phyloP scores from a whole-genome alignment of 2,329 filamentous ascomycete species.

The Nannizziopsis arthrosporioides region DNA sequence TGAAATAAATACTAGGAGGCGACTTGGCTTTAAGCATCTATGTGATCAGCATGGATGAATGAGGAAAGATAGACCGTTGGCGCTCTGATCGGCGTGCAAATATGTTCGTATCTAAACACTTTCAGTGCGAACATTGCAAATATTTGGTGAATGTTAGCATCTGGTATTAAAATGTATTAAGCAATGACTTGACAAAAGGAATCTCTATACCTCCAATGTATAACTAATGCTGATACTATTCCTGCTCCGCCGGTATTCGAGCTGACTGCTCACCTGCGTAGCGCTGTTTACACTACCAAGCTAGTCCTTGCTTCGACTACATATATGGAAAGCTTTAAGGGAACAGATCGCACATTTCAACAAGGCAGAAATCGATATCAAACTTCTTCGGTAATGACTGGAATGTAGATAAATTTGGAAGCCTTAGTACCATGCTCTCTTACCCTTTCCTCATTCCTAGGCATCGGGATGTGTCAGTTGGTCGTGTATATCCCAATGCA shows the following conservation, averaged over 20 bases:
- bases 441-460: no score
- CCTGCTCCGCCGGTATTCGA: background rate
- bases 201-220: background rate
- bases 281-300: background rate
- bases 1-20: background rate
- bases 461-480: no score
- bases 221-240: background rate
- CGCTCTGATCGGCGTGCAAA: background rate
- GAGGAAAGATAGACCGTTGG: background rate
- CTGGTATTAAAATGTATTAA: background rate
- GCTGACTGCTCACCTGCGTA: background rate
- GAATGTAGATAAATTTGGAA: no score
- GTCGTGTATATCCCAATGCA: no score
- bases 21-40: background rate
- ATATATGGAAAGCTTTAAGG: no score
- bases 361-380: no score
- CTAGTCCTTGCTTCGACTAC: background rate
- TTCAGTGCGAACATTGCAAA: background rate
- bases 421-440: no score
- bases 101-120: background rate
- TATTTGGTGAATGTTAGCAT: background rate
- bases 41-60: background rate
- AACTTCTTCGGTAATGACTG: no score
- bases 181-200: slow-evolving; percentile 1
- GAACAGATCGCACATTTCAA: no score